phyloP scores from a whole-genome alignment of 1,139 yeast species.

The Pneumocystis oryctolagi region DNA sequence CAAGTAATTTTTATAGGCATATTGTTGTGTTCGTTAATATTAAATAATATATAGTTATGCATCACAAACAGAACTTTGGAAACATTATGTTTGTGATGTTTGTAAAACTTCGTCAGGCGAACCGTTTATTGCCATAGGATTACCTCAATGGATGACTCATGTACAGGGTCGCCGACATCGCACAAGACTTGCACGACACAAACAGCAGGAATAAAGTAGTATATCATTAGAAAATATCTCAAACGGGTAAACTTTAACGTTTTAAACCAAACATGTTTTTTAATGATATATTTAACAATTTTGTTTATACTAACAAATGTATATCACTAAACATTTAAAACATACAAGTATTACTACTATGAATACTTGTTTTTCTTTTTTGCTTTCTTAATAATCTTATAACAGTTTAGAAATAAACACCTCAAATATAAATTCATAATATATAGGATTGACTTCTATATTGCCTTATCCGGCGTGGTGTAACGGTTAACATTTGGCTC shows the following conservation, averaged over 20 bases:
- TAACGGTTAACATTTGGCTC: conserved; percentile 1
- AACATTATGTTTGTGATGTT: not conserved
- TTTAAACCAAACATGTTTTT: too few species aligned
- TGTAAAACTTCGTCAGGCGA: not conserved
- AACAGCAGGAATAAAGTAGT: not conserved
- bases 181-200: not conserved
- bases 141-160: not conserved
- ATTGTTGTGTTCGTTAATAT: not conserved
- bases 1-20: not conserved
- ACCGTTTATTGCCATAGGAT: not conserved
- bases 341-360: too few species aligned
- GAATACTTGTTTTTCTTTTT: too few species aligned
- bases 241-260: not conserved
- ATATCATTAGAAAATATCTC: not conserved
- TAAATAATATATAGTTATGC: not conserved
- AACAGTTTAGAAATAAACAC: too few species aligned
- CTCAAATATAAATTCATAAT: too few species aligned
- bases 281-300: too few species aligned
- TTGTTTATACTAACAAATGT: too few species aligned
- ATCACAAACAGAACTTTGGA: not conserved
- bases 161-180: not conserved
- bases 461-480: not conserved
- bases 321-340: too few species aligned
- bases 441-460: too few species aligned
- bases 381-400: too few species aligned